Conservation (phyloP, 192 early-diverging fungal species). For the Backusella tarrabulga region DNA sequence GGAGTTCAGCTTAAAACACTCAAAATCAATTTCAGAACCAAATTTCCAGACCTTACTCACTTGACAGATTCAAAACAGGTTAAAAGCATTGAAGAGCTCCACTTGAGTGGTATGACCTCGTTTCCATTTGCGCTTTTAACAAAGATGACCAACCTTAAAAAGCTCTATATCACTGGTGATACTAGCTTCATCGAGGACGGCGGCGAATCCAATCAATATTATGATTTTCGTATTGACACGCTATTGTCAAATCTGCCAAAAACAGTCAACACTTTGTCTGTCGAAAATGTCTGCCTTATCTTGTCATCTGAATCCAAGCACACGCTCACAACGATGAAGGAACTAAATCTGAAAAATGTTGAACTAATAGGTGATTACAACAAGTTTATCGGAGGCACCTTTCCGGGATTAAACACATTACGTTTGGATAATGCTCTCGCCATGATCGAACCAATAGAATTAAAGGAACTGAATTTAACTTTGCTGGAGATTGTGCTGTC, state of each 20-base stretch:
- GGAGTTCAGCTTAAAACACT: not conserved
- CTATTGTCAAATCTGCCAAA: not conserved
- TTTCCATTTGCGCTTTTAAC: not conserved
- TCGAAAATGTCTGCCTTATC: not conserved
- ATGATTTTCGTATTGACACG: not conserved
- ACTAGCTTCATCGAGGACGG: no score
- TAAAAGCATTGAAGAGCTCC: not conserved
- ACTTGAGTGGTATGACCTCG: not conserved
- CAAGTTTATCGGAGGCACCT: not conserved
- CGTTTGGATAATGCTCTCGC: not conserved
- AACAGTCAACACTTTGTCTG: not conserved
- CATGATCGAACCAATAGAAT: not conserved
- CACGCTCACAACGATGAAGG: not conserved
- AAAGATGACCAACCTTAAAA: not conserved
- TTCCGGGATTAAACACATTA: not conserved
- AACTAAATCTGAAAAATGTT: not conserved
- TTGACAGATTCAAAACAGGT: not conserved
- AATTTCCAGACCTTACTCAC: not conserved
- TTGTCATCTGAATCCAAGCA: not conserved
- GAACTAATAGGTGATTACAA: not conserved
- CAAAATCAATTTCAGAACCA: not conserved
- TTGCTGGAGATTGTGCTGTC: not conserved
- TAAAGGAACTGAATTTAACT: not conserved
- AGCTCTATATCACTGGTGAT: not conserved
- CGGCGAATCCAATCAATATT: not conserved